Conservation (phyloP, 495 filamentous ascomycete genomes). For the Diplogelasinospora grovesii region DNA sequence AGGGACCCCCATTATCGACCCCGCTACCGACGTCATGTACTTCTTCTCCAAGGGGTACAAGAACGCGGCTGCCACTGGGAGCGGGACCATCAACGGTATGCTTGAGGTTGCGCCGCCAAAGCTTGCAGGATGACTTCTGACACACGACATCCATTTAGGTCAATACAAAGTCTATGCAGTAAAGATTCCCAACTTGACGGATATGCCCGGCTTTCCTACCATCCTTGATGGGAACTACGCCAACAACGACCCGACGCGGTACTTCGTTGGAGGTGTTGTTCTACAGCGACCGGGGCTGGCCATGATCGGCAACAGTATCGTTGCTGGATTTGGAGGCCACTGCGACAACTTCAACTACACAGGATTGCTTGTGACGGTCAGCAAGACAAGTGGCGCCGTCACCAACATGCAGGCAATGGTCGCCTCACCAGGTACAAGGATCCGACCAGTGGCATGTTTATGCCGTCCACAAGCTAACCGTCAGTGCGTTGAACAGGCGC, state of each 20-base stretch:
- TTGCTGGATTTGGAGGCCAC: conserved; percentile 32
- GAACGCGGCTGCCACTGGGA: conserved; percentile 16
- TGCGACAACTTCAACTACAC: conserved; percentile 40
- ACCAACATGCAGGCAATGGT: conserved; percentile 9
- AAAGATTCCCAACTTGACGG: conserved; percentile 22
- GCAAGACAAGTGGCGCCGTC: conserved; percentile 17
- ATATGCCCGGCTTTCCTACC: conserved; percentile 30
- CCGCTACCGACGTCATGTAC: conserved; percentile 29
- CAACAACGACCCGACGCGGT: conserved; percentile 31
- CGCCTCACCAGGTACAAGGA: no score
- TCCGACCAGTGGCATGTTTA: no score
- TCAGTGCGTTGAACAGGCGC: no score
- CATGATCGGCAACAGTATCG: conserved; percentile 21
- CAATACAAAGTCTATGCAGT: conserved; percentile 31
- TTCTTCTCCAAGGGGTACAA: conserved; percentile 37
- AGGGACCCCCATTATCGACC: conserved; percentile 31
- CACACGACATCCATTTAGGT: no score
- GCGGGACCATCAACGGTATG: conserved; percentile 20
- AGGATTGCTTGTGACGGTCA: conserved; percentile 31
- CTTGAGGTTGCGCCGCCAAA: no score
- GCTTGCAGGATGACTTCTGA: no score
- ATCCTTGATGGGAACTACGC: conserved; percentile 31
- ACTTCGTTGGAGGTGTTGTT: conserved; percentile 36
- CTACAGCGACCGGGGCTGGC: conserved; percentile 35
- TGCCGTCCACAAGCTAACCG: no score